phyloP scores from a whole-genome alignment of 2,329 filamentous ascomycete genomes.

The Fusarium hainanense region DNA sequence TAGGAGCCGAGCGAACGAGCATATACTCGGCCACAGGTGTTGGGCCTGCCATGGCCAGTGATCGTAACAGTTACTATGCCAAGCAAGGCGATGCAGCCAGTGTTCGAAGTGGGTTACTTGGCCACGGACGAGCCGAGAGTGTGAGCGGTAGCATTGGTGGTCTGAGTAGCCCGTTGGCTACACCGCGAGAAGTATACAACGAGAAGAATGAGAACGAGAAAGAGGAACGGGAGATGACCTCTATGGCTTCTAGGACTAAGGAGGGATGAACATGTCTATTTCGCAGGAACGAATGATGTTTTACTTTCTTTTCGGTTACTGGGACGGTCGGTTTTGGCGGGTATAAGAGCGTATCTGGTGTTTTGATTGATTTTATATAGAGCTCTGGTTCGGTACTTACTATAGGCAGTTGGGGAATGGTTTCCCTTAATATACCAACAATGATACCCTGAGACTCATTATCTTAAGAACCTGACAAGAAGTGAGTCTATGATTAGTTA shows the following conservation, averaged over 20 bases:
- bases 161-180: constrained; percentile 70
- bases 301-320: constrained; percentile 19
- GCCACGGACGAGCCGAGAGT: constrained; percentile 85
- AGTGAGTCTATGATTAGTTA: neutral
- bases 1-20: constrained; percentile 74
- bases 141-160: constrained; percentile 79
- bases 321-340: constrained; percentile 26
- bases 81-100: constrained; percentile 78
- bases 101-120: constrained; percentile 79
- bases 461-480: neutral
- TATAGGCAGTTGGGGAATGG: constrained; percentile 30
- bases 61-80: constrained; percentile 85
- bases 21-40: constrained; percentile 83
- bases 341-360: constrained; percentile 31
- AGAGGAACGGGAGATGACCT: constrained; percentile 38
- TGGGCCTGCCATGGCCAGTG: constrained; percentile 73
- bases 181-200: constrained; percentile 59
- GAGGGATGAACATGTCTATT: constrained; percentile 26
- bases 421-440: constrained; percentile 43
- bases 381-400: constrained; percentile 36
- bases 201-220: constrained; percentile 49
- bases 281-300: constrained; percentile 37
- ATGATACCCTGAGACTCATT: constrained; percentile 47
- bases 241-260: constrained; percentile 33
- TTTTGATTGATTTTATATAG: constrained; percentile 35